Percentiles rank a stretch among this genome's conserved stretches.
These are phyloP conservation scores for Carex scoparia DNA, from an alignment of 176 grass and related monocot genomes.

Conservation along the genomic window DNA sequence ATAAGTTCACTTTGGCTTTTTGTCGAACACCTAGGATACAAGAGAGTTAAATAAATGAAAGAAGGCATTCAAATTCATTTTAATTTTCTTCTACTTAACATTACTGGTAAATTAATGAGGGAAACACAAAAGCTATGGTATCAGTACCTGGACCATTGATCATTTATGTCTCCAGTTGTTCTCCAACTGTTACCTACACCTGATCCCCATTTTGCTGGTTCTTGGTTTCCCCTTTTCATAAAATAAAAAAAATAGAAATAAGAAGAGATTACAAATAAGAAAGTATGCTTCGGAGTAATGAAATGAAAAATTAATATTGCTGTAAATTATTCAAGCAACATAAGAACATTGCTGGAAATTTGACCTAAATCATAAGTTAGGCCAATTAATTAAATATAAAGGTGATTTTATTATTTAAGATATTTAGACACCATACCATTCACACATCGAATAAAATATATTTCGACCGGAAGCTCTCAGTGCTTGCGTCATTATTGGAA, in stretches of 20 bases:
- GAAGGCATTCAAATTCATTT: neutral
- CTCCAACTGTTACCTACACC: conserved; percentile 65
- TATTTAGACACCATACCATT: conserved; percentile 43
- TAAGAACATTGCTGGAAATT: neutral
- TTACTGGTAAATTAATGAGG: neutral
- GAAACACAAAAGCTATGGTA: neutral
- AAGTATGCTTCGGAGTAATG: neutral
- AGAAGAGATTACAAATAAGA: neutral
- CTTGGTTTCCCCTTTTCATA: conserved; percentile 40
- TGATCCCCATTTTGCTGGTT: conserved; percentile 50
- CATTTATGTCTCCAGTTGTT: conserved; percentile 58
- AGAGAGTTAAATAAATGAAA: neutral
- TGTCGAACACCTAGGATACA: too few relatives aligned
- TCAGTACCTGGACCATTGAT: conserved; percentile 47
- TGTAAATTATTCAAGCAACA: neutral
- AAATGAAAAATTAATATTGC: neutral
- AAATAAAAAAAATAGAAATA: neutral
- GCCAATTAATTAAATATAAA: neutral
- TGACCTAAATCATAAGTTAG: neutral
- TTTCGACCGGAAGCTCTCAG: conserved; percentile 33
- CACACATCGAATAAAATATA: conserved; percentile 65
- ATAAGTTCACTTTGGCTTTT: neutral
- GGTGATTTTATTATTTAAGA: neutral
- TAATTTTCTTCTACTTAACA: neutral
- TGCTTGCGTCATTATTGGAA: conserved; percentile 36